phyloP scores from a whole-genome alignment of 1,284 basidiomycete genomes.

The Farysia itapuensis region DNA sequence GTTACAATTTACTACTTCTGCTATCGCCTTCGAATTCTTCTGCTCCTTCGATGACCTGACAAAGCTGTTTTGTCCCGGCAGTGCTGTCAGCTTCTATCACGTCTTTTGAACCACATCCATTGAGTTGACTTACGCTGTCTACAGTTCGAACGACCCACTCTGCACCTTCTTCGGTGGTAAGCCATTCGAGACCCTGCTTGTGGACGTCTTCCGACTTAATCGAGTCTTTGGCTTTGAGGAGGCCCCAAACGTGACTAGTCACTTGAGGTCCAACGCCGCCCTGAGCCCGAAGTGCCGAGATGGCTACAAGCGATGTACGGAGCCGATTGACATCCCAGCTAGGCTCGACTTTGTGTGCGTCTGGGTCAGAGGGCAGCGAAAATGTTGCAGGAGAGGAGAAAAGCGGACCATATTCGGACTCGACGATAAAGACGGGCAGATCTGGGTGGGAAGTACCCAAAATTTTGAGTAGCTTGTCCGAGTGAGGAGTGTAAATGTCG shows the following conservation, averaged over 20 bases:
- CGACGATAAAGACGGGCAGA: conserved; percentile 79
- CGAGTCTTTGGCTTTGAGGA: conserved; percentile 71
- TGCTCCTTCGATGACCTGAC: conserved; percentile 43
- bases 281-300: conserved; percentile 83
- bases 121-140: conserved; percentile 63
- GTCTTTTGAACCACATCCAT: too few relatives aligned
- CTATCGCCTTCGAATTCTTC: conserved; percentile 35
- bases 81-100: too few relatives aligned
- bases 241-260: conserved; percentile 86
- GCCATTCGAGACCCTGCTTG: conserved; percentile 71
- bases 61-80: too few relatives aligned
- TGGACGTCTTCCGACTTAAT: conserved; percentile 60
- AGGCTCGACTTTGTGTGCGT: conserved; percentile 48
- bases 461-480: conserved; percentile 83
- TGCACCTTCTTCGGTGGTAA: conserved; percentile 84
- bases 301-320: conserved; percentile 82
- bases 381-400: conserved; percentile 72
- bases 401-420: conserved; percentile 81
- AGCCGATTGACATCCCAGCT: conserved; percentile 75
- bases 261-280: conserved; percentile 87
- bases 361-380: conserved; percentile 18
- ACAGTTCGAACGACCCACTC: conserved; percentile 87
- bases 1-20: conserved; percentile 33
- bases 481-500: conserved; percentile 87
- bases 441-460: conserved; percentile 74